Evolutionary conservation across 768 basidiomycete genomes (phyloP).

Genomic region (Amanita rubescens): DNA sequence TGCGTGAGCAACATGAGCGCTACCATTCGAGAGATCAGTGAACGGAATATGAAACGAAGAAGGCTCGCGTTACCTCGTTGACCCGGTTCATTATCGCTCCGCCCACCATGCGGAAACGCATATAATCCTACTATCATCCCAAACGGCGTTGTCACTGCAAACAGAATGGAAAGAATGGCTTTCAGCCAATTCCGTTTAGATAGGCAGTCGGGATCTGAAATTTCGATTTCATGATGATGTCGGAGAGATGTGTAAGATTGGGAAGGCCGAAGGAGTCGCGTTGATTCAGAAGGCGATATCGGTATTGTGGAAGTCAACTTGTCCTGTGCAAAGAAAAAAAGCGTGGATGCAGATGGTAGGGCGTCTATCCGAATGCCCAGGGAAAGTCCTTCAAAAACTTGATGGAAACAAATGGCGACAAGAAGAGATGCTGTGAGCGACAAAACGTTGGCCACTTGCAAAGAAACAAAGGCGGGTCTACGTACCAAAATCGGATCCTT

Average conservation of each 20-base stretch:
- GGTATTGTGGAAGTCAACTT: not conserved
- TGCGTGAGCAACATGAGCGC: conserved; percentile 50
- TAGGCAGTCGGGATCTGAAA: not conserved
- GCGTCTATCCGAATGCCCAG: conserved; percentile 74
- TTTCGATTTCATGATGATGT: not conserved
- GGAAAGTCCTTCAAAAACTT: conserved; percentile 79
- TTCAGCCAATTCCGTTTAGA: conserved; percentile 34
- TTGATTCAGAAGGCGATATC: not conserved
- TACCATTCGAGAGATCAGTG: conserved; percentile 11
- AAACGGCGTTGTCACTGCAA: conserved; percentile 67
- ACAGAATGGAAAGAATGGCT: conserved; percentile 49
- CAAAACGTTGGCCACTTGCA: not conserved
- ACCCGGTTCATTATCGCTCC: conserved; percentile 18
- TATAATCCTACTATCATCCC: conserved; percentile 58
- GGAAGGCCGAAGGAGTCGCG: not conserved
- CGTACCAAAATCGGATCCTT: conserved; percentile 66
- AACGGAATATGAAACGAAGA: not conserved
- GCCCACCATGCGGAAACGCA: conserved; percentile 28
- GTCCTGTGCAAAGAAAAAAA: conserved; percentile 2
- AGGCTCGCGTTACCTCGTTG: no score
- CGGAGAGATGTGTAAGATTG: not conserved
- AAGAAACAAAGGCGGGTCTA: conserved; percentile 10
- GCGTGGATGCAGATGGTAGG: conserved; percentile 37
- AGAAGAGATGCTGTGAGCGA: conserved; percentile 52
- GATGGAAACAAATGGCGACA: conserved; percentile 73